Evolutionary conservation across 805 yeast genomes (phyloP).

Genomic region (Clavispora phyllophila): DNA sequence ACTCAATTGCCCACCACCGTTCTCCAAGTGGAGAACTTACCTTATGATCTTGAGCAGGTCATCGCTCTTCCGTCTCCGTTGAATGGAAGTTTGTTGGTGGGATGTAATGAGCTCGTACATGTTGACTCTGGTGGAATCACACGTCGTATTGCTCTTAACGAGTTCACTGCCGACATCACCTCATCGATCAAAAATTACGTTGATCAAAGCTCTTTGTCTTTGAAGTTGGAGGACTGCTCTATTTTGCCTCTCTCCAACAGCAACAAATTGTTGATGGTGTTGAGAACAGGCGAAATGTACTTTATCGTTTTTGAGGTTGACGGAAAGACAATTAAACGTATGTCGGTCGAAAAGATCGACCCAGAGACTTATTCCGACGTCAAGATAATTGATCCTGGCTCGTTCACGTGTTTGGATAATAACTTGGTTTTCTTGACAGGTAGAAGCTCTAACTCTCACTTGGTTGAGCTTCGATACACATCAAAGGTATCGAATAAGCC

Average conservation of each 20-base stretch:
- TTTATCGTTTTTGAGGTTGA: slow-evolving; percentile 35
- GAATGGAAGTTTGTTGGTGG: slow-evolving; percentile 65
- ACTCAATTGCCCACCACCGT: slow-evolving; percentile 61
- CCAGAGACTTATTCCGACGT: slow-evolving; percentile 24
- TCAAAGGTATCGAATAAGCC: slow-evolving; percentile 4
- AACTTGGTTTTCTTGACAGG: slow-evolving; percentile 56
- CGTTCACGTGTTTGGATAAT: slow-evolving; percentile 36
- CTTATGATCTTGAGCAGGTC: slow-evolving; percentile 66
- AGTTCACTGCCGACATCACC: slow-evolving; percentile 39
- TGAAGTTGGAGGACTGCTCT: slow-evolving; percentile 52
- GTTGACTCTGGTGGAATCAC: slow-evolving; percentile 73
- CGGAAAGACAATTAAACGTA: slow-evolving; percentile 36
- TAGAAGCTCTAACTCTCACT: slow-evolving; percentile 52
- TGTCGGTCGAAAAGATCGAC: slow-evolving; percentile 30
- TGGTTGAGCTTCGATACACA: slow-evolving; percentile 39
- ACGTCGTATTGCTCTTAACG: slow-evolving; percentile 59
- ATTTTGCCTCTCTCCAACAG: slow-evolving; percentile 33
- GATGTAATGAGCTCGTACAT: slow-evolving; percentile 73
- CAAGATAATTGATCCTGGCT: slow-evolving; percentile 34
- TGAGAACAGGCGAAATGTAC: slow-evolving; percentile 30
- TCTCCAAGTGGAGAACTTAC: slow-evolving; percentile 57
- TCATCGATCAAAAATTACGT: slow-evolving; percentile 29
- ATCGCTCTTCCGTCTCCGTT: slow-evolving; percentile 61
- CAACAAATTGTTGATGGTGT: slow-evolving; percentile 27
- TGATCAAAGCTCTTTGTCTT: slow-evolving; percentile 47